Base-by-base conservation (phyloP, 139 green algal genomes). In the Chlorella sp. region DNA sequence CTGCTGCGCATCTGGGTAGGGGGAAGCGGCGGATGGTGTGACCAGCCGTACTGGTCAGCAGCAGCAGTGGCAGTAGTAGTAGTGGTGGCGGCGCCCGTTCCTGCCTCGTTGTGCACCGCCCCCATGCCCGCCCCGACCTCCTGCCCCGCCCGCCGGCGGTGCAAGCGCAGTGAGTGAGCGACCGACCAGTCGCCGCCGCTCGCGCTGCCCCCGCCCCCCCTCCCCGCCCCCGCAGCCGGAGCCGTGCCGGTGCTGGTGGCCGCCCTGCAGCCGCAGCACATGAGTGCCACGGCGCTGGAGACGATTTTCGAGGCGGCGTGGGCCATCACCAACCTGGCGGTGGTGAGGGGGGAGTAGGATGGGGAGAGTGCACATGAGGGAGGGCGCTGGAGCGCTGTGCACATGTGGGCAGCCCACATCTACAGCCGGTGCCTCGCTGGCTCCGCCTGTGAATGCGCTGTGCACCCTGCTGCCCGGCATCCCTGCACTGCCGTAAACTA, bases 261-360 rank as follows among this genome's bases (percentile, higher is more conserved):
- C 19, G 88, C 81, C 20, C 74, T 88, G 58, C 85, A 90, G 85
- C 86, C 81, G 22, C 81, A 76, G 1, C 56, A 34, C 38, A 79
- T 78, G 43, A 76, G 85, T 11, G 62, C 56, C 38, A 82, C 46
- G 4, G 74, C 80, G 36, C 17, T 82, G 65, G 73, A 91, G 54
- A 79, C 74, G 28, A 79, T 89, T 3, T 92, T 92, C 40, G 86
- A 92, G 77, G 89, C 89, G n/a, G 80, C 88, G 2, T 92, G 89
- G 89, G 88, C 88, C 1, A 44, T 89, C 16, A 92, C 85, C 11
- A 92, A 92, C 58, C 38, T 92, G 41, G 89, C 89, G 22, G 88
- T 85, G 36, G 88, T 83, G 77, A 60, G 77, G 1, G 36, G 1
- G 6, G 5, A 11, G n/a, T n/a, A n/a, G n/a, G n/a, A n/a, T 13